Conservation (phyloP, 169 alveolate species). For the Eimeria zaria region DNA sequence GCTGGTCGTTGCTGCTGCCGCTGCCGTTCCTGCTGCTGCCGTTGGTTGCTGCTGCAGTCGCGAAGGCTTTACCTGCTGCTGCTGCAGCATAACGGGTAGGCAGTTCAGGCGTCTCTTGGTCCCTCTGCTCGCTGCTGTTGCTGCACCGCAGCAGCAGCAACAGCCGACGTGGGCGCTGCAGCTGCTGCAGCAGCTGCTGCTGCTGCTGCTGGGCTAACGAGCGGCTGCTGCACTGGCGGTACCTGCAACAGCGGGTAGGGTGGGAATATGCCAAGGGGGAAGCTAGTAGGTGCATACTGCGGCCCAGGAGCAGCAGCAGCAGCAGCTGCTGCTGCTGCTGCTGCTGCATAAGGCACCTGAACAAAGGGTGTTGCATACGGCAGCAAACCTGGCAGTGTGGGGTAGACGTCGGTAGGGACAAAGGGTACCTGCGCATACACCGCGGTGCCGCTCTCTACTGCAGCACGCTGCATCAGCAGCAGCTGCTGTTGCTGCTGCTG, state of each 20-base stretch:
- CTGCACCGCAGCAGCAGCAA: background rate
- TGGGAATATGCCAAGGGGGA: slow-evolving; percentile 31
- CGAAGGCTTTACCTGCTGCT: background rate
- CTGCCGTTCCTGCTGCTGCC: background rate
- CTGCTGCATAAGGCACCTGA: slow-evolving; percentile 53
- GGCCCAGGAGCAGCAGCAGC: slow-evolving; percentile 40
- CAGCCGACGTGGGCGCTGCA: background rate
- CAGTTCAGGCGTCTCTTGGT: background rate
- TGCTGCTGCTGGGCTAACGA: slow-evolving; percentile 40
- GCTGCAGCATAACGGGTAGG: background rate
- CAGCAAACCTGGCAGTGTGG: slow-evolving; percentile 18
- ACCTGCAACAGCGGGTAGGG: slow-evolving; percentile 43
- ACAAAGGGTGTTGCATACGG: slow-evolving; percentile 25
- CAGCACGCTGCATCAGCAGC: slow-evolving; percentile 44
- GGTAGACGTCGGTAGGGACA: slow-evolving; percentile 36
- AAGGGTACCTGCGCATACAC: slow-evolving; percentile 51
- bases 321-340: slow-evolving; percentile 50
- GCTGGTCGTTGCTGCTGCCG: background rate
- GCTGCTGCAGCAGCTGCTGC: slow-evolving; percentile 45
- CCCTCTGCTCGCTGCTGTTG: slow-evolving; percentile 20
- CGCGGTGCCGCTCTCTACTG: slow-evolving; percentile 10
- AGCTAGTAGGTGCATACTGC: slow-evolving; percentile 10
- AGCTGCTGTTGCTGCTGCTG: slow-evolving; percentile 45
- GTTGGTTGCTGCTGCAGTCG: slow-evolving; percentile 5
- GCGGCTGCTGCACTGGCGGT: slow-evolving; percentile 54